phyloP scores from a whole-genome alignment of 345 rosid genomes.

The Brassica carinata region DNA sequence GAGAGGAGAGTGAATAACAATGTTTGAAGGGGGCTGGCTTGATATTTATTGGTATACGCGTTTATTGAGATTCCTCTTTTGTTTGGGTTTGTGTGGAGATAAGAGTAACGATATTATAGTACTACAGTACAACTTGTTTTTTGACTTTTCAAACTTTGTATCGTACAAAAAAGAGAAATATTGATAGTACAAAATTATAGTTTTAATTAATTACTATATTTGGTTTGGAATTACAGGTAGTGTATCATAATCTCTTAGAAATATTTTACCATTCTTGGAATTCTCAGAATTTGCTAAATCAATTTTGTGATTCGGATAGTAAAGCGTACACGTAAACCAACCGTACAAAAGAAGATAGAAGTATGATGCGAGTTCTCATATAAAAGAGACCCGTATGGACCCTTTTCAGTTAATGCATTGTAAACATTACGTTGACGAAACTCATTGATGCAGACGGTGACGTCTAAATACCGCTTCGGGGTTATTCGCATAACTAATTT shows the following conservation, averaged over 20 bases:
- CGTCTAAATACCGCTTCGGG: neutral
- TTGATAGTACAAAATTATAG: constrained; percentile 1
- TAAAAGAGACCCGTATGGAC: constrained; percentile 10
- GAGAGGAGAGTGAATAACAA: neutral
- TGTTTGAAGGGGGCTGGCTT: neutral
- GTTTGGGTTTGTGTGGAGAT: constrained; percentile 31
- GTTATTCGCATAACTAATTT: neutral
- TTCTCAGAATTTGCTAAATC: neutral
- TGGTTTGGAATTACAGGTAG: neutral
- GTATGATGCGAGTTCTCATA: neutral
- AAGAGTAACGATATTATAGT: constrained; percentile 14
- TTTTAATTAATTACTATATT: constrained; percentile 20
- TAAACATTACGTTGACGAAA: neutral
- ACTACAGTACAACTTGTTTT: constrained; percentile 8
- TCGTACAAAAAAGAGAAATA: constrained; percentile 15
- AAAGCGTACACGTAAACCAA: neutral
- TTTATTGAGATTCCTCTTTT: constrained; percentile 1
- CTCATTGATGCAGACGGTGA: neutral
- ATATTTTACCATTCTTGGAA: constrained; percentile 5
- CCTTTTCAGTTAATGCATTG: neutral
- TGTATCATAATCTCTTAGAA: neutral
- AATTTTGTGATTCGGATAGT: neutral
- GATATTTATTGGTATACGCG: constrained; percentile 5
- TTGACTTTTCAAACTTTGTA: constrained; percentile 18
- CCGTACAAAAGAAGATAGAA: neutral